These are phyloP conservation scores for Candida vaughaniae DNA, from an alignment of 805 yeast genomes.

Conservation along the genomic window DNA sequence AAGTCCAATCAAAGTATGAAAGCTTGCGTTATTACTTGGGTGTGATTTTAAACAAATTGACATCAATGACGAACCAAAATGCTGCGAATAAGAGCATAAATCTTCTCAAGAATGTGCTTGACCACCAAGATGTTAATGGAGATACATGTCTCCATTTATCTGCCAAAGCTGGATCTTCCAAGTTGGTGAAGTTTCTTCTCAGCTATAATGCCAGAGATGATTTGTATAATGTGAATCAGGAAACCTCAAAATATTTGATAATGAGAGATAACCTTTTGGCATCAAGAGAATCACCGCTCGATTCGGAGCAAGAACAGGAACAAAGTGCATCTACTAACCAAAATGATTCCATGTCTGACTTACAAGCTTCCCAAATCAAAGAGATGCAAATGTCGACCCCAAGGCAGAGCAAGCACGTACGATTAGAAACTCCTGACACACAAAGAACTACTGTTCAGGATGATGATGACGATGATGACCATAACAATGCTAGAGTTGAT, in stretches of 20 bases:
- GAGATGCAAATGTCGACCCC: slow-evolving; percentile 29
- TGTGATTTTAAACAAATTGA: slow-evolving; percentile 67
- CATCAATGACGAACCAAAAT: slow-evolving; percentile 39
- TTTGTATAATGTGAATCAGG: slow-evolving; percentile 39
- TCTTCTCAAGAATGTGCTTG: slow-evolving; percentile 58
- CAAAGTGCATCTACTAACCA: background rate
- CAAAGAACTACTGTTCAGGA: slow-evolving; percentile 45
- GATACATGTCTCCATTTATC: slow-evolving; percentile 86
- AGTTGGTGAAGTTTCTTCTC: slow-evolving; percentile 74
- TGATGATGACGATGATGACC: slow-evolving; percentile 34
- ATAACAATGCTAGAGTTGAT: slow-evolving; percentile 28
- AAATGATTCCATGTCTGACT: background rate
- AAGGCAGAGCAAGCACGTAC: slow-evolving; percentile 16
- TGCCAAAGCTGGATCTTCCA: slow-evolving; percentile 60
- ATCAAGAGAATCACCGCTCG: slow-evolving; percentile 4
- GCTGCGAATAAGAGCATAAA: slow-evolving; percentile 50
- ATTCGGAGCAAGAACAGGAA: background rate
- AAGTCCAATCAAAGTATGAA: slow-evolving; percentile 65
- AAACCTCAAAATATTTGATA: slow-evolving; percentile 44
- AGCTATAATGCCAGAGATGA: slow-evolving; percentile 80
- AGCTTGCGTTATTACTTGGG: slow-evolving; percentile 84
- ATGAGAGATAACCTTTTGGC: slow-evolving; percentile 35
- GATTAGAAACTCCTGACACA: slow-evolving; percentile 43
- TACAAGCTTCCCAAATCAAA: slow-evolving; percentile 4
- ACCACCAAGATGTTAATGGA: slow-evolving; percentile 79